phyloP scores from a whole-genome alignment of 805 yeast genomes.

The Zygotorulaspora chibaensis region DNA sequence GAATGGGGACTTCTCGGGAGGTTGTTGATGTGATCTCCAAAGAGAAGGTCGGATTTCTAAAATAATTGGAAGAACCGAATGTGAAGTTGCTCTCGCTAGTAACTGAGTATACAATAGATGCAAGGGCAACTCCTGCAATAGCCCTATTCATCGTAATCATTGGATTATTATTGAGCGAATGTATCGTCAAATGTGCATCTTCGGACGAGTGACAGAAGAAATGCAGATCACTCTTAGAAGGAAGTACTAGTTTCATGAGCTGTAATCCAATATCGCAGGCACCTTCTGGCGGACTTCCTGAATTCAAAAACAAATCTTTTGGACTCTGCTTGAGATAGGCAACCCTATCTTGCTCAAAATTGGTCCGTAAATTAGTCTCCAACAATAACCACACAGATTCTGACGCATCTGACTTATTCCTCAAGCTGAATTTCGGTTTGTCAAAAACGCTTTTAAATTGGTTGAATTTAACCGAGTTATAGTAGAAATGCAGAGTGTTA shows the following conservation, averaged over 20 bases:
- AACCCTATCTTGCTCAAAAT: slow-evolving; percentile 9
- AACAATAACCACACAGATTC: slow-evolving; percentile 46
- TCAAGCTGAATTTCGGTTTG: slow-evolving; percentile 44
- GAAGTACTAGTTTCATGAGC: slow-evolving; percentile 28
- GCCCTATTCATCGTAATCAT: slow-evolving; percentile 8
- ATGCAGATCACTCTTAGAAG: slow-evolving; percentile 2
- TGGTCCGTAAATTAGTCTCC: slow-evolving; percentile 43
- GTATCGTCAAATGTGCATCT: slow-evolving; percentile 22
- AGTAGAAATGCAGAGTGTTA: slow-evolving; percentile 30
- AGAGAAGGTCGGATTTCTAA: slow-evolving; percentile 24
- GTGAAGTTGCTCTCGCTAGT: background rate
- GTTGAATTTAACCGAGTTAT: slow-evolving; percentile 21
- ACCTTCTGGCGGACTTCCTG: slow-evolving; percentile 18
- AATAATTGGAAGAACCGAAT: slow-evolving; percentile 12
- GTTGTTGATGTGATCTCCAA: slow-evolving; percentile 9
- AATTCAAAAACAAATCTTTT: slow-evolving; percentile 8
- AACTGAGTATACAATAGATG: slow-evolving; percentile 1
- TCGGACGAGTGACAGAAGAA: slow-evolving; percentile 27
- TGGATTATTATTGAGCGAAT: slow-evolving; percentile 15
- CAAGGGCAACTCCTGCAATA: background rate
- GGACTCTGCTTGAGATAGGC: slow-evolving; percentile 22
- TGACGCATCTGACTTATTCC: slow-evolving; percentile 28
- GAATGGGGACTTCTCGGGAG: slow-evolving; percentile 9
- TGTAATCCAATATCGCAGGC: slow-evolving; percentile 40
- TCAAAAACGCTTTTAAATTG: slow-evolving; percentile 21